Evolutionary conservation across 2,329 filamentous ascomycete species (phyloP).

Genomic region (Phyllosticta citribraziliensis): DNA sequence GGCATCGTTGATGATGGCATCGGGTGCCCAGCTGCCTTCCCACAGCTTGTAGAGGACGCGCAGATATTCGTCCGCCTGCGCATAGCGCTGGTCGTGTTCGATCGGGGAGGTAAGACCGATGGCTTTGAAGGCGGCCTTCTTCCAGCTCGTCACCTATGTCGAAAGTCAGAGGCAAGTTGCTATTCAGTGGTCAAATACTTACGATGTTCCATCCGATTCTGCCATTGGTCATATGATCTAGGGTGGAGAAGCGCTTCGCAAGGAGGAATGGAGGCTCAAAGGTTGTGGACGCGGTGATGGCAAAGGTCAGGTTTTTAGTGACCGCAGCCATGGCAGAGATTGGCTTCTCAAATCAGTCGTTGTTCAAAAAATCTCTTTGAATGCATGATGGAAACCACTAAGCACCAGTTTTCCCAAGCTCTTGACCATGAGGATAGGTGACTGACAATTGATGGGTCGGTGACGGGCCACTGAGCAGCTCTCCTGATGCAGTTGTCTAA

Average conservation of each 20-base stretch:
- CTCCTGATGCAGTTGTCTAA: slow-evolving; percentile 52
- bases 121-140: slow-evolving; percentile 53
- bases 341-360: slow-evolving; percentile 30
- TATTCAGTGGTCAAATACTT: background rate
- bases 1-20: slow-evolving; percentile 46
- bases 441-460: slow-evolving; percentile 52
- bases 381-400: background rate
- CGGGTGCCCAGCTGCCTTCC: slow-evolving; percentile 45
- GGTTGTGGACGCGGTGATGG: slow-evolving; percentile 52
- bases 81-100: slow-evolving; percentile 53
- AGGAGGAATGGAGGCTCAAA: slow-evolving; percentile 54
- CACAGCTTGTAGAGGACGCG: slow-evolving; percentile 53
- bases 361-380: background rate
- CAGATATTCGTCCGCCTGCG: slow-evolving; percentile 53
- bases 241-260: slow-evolving; percentile 51
- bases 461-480: slow-evolving; percentile 56
- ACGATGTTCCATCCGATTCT: slow-evolving; percentile 60
- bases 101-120: slow-evolving; percentile 49
- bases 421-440: background rate
- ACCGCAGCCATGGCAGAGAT: slow-evolving; percentile 58
- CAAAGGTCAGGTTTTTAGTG: slow-evolving; percentile 54
- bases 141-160: slow-evolving; percentile 42
- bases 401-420: background rate
- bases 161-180: background rate
- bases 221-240: slow-evolving; percentile 53